Evolutionary conservation across 2,329 filamentous ascomycete species (phyloP).

Genomic region (Niveomyces coronatus): DNA sequence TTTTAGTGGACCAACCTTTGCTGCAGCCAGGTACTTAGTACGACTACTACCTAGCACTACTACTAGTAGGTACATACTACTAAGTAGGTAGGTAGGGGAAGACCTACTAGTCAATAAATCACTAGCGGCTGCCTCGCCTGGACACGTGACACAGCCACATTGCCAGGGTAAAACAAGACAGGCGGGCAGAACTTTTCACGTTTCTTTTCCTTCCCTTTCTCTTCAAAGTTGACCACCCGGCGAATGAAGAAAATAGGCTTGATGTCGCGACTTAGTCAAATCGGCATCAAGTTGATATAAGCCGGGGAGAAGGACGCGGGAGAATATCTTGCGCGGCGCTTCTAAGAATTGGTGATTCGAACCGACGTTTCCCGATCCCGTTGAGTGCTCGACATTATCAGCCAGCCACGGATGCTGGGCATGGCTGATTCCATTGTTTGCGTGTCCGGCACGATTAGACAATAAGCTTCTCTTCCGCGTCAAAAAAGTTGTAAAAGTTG

Average conservation of each 20-base stretch:
- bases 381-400: conserved; percentile 56
- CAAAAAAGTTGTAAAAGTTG: too few species aligned
- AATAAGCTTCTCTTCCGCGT: too few species aligned
- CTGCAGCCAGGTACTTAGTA: background rate
- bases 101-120: too few species aligned
- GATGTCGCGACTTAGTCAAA: conserved; percentile 26
- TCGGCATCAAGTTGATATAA: conserved; percentile 46
- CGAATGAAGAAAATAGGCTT: conserved; percentile 45
- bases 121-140: too few species aligned
- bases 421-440: too few species aligned
- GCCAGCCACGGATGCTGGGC: too few species aligned
- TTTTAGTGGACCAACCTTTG: background rate
- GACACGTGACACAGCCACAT: conserved; percentile 1
- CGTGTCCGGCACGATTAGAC: too few species aligned
- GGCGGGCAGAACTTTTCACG: conserved; percentile 11
- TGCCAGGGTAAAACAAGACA: background rate
- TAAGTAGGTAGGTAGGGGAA: too few species aligned
- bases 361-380: conserved; percentile 48
- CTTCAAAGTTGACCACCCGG: conserved; percentile 47
- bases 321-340: conserved; percentile 36
- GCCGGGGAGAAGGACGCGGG: conserved; percentile 43
- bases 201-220: conserved; percentile 20
- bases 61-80: too few species aligned
- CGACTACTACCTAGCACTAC: too few species aligned
- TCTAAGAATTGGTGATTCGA: conserved; percentile 55